Evolutionary conservation across 164 flowering plant genomes (phyloP), one percentile per base, ranked within the genome.

Genomic region (Nymphaea colorata): DNA sequence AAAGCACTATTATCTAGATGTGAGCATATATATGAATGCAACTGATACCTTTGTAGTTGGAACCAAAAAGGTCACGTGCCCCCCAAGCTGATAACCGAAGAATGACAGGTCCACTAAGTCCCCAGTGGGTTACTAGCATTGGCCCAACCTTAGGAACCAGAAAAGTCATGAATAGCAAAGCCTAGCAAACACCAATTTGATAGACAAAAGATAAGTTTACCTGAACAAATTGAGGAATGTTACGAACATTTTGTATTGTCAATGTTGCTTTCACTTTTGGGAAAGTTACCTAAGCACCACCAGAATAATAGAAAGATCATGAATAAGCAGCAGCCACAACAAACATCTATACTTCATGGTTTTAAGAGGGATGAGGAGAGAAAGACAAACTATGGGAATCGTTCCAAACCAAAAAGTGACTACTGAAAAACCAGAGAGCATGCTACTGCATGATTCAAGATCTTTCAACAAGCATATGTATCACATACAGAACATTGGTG

Each of bases 1-100:
- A 25, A 25, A 25, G 36, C 36, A 25, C 36, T 25, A 25, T 25
- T 25, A 25, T 25, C 36, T 25, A 25, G 36, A 25, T 25, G 36
- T 25, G 36, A 25, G 0, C 0, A 25, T 25, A 25, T 1, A 25
- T 1, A 25, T 25, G 36, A 25, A 25, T 25, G 36, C 36, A 61
- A 7, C 5, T 43, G 16, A 66, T 70, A 83, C 98, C 96, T 76
- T 80, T 83, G 72, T 94, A 94, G 67, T 76, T 82, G 65, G 90
- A 79, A 72, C 70, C 74, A 62, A 76, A 87, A 2, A 94, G 79
- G 69, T 85, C 77, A 42, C 95, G 87, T 1, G 97, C 98, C 41
- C 91, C 97, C 98, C 98, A 94, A 75, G 98, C 98, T 77, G 98
- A 94, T 70, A 94, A 74, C n/a, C 91, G 85, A 65, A 94, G 95